A percentile compares a stretch with the other conserved stretches of the same genome.
phyloP scores from a whole-genome alignment of 73 alveolate species.

The Halteria grandinella region DNA sequence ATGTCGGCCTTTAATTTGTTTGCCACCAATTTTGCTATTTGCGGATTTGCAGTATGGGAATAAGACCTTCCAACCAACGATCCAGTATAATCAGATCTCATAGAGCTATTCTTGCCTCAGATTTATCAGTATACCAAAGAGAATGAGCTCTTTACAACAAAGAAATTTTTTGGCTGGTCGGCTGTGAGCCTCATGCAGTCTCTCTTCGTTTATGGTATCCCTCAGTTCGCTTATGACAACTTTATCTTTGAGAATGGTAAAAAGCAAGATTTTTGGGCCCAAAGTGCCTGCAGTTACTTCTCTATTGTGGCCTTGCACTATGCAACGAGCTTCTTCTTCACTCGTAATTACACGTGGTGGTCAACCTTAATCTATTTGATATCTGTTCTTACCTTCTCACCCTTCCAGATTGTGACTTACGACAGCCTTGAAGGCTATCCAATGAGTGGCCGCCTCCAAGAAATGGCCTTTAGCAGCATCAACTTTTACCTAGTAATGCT shows the following conservation, averaged over 20 bases:
- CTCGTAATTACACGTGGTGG: constrained; percentile 18
- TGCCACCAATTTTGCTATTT: constrained; percentile 67
- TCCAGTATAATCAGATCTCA: neutral
- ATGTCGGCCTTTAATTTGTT: constrained; percentile 71
- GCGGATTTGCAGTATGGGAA: constrained; percentile 44
- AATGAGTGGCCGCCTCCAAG: neutral
- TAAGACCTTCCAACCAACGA: constrained; percentile 36
- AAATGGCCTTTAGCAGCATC: neutral
- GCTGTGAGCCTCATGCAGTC: neutral
- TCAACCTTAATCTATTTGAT: neutral
- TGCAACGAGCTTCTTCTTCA: neutral
- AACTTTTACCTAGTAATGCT: constrained; percentile 16
- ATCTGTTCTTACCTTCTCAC: constrained; percentile 20
- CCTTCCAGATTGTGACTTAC: neutral
- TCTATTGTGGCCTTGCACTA: constrained; percentile 21
- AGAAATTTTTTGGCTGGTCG: constrained; percentile 41
- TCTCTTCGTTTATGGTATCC: constrained; percentile 14
- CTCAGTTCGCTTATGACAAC: constrained; percentile 1
- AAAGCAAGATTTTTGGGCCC: constrained; percentile 10
- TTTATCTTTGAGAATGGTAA: constrained; percentile 9
- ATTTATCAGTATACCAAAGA: constrained; percentile 18
- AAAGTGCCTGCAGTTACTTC: constrained; percentile 12
- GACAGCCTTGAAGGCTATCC: neutral
- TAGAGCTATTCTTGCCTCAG: constrained; percentile 8
- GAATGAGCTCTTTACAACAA: constrained; percentile 20